phyloP scores from a whole-genome alignment of 2,329 filamentous ascomycete species.

The Lasiodiplodia theobromae region DNA sequence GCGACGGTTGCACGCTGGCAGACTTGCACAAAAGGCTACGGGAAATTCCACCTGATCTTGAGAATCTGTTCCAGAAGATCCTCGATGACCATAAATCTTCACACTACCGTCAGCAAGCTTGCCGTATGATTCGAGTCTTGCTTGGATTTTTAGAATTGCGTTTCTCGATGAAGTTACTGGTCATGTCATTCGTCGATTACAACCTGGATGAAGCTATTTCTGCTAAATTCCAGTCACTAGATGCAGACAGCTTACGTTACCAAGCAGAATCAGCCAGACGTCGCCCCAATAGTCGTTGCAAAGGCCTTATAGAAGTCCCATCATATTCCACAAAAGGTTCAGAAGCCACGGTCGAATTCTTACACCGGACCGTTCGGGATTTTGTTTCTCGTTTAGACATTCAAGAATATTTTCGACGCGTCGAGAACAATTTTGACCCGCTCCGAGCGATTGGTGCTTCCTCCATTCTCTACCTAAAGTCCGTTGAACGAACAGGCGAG shows the following conservation, averaged over 20 bases:
- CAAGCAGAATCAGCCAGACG: constrained; percentile 4
- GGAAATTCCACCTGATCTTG: constrained; percentile 31
- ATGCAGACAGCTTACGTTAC: neutral
- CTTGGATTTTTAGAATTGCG: neutral
- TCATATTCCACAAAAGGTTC: neutral
- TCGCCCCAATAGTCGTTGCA: constrained; percentile 31
- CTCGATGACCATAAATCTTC: neutral
- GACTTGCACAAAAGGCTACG: constrained; percentile 30
- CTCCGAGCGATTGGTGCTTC: neutral
- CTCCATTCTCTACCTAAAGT: neutral
- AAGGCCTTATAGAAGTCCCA: constrained; percentile 32
- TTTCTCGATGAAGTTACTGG: constrained; percentile 22
- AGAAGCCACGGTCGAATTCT: constrained; percentile 23
- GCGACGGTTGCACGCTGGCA: constrained; percentile 29
- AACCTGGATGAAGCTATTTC: constrained; percentile 17
- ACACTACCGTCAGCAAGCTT: constrained; percentile 30
- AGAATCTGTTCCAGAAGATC: constrained; percentile 32
- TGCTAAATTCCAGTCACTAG: neutral
- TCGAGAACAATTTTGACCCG: neutral
- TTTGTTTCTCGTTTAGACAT: constrained; percentile 12
- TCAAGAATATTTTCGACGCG: neutral
- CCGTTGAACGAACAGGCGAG: too few species aligned
- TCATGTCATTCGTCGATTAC: constrained; percentile 31
- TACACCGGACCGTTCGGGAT: constrained; percentile 33
- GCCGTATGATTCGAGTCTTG: constrained; percentile 30